Base-by-base conservation (phyloP, 2,329 filamentous ascomycete species). In the Xylaria sp. region DNA sequence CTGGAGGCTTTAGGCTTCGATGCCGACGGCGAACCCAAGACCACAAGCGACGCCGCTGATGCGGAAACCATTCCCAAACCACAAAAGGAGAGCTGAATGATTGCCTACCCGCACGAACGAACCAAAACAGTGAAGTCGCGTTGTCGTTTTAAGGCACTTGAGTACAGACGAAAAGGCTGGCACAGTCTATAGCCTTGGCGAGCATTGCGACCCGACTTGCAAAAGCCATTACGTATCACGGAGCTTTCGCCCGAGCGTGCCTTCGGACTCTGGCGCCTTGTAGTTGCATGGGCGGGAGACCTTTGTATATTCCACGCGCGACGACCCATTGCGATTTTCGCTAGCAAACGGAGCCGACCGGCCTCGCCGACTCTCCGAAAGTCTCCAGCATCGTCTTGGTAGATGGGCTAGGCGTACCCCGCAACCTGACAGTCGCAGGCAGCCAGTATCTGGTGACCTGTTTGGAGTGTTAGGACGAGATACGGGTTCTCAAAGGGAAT, bases 1-100 rank as follows among this genome's bases (percentile, higher is more conserved):
- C 79, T 99, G 58, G 91, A 96, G 70, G 84, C 86, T 2, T 81
- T 99, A 27, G 94, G 94, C 0, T 92, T 98, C 65, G 90, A 96
- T 74, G 78, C 85, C 1, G 90, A 96, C 9, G 92, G 89, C 2
- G 90, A 93, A 66, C 77, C 78, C 1, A 82, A 81, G 48, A 40
- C 35, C 10, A 35, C n/a, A n/a, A n/a, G n/a, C n/a, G n/a, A 29
- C n/a, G 17, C 27, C 29, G 17, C 29, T 15, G 48, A 56, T n/a
- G 6, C 41, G 21, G 38, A 55, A 17, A 9, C 31, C 19, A 17
- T 33, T 21, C 13, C 46, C 4, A 55, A 67, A 31, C 37, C 40
- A 15, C 33, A 43, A 29, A 62, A 52, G 38, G 44, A 56, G 53
- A 56, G 54, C 29, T 66, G 62, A 64, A 37, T 3, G n/a, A 29